Percentiles rank a stretch among this genome's conserved stretches.
These are phyloP conservation scores for Graphilbum fragrans DNA, from an alignment of 2,329 filamentous ascomycete species.

Conservation along the genomic window DNA sequence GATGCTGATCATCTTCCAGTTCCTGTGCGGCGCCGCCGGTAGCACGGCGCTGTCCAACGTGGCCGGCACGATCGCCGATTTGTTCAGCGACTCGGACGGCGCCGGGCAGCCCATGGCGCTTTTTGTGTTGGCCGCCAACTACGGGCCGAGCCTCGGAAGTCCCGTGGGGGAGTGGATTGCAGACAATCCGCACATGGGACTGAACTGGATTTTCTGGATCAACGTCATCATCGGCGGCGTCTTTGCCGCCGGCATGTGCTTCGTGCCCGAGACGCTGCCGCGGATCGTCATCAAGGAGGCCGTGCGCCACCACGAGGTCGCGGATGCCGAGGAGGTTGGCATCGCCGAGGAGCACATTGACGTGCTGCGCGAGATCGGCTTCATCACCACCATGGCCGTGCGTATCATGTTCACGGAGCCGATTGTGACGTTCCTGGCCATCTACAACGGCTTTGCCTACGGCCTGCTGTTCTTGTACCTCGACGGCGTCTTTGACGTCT, in stretches of 20 bases:
- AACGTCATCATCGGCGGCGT: slow-evolving; percentile 6
- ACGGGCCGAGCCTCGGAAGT: slow-evolving; percentile 4
- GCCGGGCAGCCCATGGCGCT: slow-evolving; percentile 7
- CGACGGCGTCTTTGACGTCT: slow-evolving; percentile 6
- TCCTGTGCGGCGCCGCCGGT: slow-evolving; percentile 5
- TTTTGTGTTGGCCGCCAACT: slow-evolving; percentile 4
- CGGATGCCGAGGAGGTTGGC: slow-evolving; percentile 2
- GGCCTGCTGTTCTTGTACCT: slow-evolving; percentile 6
- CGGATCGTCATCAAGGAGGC: slow-evolving; percentile 3
- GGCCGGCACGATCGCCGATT: slow-evolving; percentile 5
- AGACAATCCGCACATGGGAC: slow-evolving; percentile 4
- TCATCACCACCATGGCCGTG: slow-evolving; percentile 6
- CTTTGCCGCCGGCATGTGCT: slow-evolving; percentile 2
- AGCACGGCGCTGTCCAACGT: slow-evolving; percentile 6
- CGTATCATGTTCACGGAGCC: slow-evolving; percentile 6
- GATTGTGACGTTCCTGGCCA: slow-evolving; percentile 5
- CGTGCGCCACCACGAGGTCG: neutral
- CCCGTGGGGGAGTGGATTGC: slow-evolving; percentile 6
- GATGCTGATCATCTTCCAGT: slow-evolving; percentile 8
- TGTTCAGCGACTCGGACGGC: slow-evolving; percentile 4
- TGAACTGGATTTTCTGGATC: slow-evolving; percentile 7
- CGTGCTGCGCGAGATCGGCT: slow-evolving; percentile 4
- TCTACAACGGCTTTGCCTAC: slow-evolving; percentile 7
- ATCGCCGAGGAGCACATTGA: slow-evolving; percentile 4
- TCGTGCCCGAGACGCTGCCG: slow-evolving; percentile 5